Evolutionary conservation across 768 basidiomycete species (phyloP), one percentile per base, ranked within the genome.

Genomic region (Botryobasidium botryosum): DNA sequence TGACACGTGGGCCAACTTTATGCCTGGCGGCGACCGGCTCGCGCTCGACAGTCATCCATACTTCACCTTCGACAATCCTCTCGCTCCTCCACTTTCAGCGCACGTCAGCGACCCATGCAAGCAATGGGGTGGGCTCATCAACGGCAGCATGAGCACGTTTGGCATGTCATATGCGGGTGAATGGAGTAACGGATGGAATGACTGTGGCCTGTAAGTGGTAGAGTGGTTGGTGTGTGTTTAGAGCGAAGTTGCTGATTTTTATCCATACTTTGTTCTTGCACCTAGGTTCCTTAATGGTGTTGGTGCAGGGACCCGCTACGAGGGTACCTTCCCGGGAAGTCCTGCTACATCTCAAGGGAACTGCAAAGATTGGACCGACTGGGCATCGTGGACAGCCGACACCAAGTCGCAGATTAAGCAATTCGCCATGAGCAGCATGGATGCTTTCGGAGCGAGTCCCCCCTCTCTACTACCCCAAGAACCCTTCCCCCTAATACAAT

Each of bases 41-140:
- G 63, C 76, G 26, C 62, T 94, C 32, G 91, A 97, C 59, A 67
- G 75, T 8, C 91, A 97, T 59, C 84, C 86, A 5, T 96, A 94
- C 61, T 57, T 91, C 26, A 78, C 75, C 59, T 91, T 88, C 63
- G 56, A 52, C 27, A 55, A 39, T 20, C 56, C 53, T 23, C 55
- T 57, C 15, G 76, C 77, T 27, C 65, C 62, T 15, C 61, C 74
- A 0, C 78, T 88, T 63, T 67, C 71, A 3, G 53, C 67, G 2
- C 77, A 73, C 49, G 64, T 65, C 24, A 64, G 58, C 36, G 68
- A 69, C 12, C 84, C 88, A 10, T 92, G 88, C 62, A 55, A 55
- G 4, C 46, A 45, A 32, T 96, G 92, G 92, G 85, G 70, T 5
- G 54, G 59, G 5, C 52, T 52, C 27, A 71, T 88, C 53, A 96